Conservation (phyloP, 169 alveolate species). For the Hepatocystis sp. region DNA sequence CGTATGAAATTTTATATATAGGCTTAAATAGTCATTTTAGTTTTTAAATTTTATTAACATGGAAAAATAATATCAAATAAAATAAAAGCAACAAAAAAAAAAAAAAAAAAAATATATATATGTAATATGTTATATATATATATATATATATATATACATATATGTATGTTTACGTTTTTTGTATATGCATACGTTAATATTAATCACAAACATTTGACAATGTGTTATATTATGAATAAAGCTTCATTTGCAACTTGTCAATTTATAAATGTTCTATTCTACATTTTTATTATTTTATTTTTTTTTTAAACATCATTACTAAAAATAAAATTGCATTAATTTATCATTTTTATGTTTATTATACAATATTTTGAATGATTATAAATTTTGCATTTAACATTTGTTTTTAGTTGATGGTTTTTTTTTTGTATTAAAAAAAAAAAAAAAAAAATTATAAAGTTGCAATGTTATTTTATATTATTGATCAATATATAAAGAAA, state of each 20-base stretch:
- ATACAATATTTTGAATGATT: conserved; percentile 25
- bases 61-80: too few relatives aligned
- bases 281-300: conserved; percentile 1
- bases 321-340: conserved; percentile 7
- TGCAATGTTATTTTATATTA: background rate
- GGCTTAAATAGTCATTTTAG: too few relatives aligned
- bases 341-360: conserved; percentile 4
- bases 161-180: conserved; percentile 8
- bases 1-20: too few relatives aligned
- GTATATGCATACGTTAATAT: conserved; percentile 22
- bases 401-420: conserved; percentile 8
- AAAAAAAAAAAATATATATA: too few relatives aligned
- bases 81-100: too few relatives aligned
- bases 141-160: too few relatives aligned
- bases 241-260: conserved; percentile 17
- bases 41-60: too few relatives aligned
- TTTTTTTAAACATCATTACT: conserved; percentile 18
- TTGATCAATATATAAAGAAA: too few relatives aligned
- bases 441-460: background rate
- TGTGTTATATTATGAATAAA: conserved; percentile 33
- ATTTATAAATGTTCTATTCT: too few relatives aligned
- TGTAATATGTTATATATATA: too few relatives aligned
- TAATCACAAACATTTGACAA: too few relatives aligned
- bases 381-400: conserved; percentile 16
- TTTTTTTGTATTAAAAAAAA: conserved; percentile 2